Conservation (phyloP, 345 rosid species). For the Eucalyptus brandiana region DNA sequence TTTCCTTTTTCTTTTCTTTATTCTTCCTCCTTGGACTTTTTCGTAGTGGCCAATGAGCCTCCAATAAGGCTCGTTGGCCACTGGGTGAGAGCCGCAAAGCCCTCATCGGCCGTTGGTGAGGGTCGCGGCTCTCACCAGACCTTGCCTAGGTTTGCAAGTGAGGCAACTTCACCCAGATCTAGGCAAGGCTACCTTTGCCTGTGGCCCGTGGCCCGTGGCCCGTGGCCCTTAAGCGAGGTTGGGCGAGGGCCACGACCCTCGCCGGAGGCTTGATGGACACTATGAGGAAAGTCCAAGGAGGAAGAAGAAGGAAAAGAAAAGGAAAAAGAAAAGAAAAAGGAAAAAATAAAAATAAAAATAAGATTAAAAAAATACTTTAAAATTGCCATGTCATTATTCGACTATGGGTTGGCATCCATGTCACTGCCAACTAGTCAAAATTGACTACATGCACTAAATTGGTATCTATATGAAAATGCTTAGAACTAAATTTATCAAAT, state of each 20-base stretch:
- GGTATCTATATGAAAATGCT: fast-evolving
- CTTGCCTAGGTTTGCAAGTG: too few relatives aligned
- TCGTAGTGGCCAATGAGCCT: fast-evolving
- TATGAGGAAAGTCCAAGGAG: too few relatives aligned
- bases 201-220: fast-evolving
- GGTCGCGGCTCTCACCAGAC: fast-evolving
- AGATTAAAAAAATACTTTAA: too few relatives aligned
- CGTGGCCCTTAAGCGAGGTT: fast-evolving
- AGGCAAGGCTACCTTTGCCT: fast-evolving
- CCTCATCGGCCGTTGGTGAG: fast-evolving
- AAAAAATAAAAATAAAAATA: fast-evolving
- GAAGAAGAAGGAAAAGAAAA: too few relatives aligned
- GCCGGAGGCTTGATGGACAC: fast-evolving
- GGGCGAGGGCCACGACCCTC: fast-evolving
- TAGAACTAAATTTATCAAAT: too few relatives aligned
- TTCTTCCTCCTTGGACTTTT: too few relatives aligned
- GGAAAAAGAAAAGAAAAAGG: fast-evolving
- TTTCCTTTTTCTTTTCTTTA: fast-evolving
- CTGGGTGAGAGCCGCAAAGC: fast-evolving
- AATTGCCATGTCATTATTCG: too few relatives aligned
- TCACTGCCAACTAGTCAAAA: fast-evolving
- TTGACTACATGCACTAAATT: fast-evolving
- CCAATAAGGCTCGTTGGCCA: fast-evolving
- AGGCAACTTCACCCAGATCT: fast-evolving
- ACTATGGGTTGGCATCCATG: fast-evolving